Evolutionary conservation across 2,329 filamentous ascomycete genomes (phyloP), one percentile per base, ranked within the genome.

Genomic region (Aspergillus persii): DNA sequence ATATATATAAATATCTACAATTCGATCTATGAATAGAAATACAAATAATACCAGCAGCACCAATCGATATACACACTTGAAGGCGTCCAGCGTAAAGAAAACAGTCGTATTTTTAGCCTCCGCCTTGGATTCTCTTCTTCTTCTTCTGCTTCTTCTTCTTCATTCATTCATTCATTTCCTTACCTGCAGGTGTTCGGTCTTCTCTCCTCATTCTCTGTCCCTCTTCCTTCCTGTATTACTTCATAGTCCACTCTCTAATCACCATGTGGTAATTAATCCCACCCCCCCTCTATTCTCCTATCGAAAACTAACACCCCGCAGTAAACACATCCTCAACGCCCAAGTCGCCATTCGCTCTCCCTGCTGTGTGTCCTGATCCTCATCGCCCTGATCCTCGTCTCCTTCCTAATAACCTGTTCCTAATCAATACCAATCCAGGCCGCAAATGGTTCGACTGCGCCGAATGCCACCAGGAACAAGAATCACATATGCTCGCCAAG

Each of bases 371-470:
- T 78, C 41, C 47, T 49, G 51, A 27, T 53, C 49, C 53, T 12
- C 33, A 18, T 31, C 33, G 23, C 29, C 27, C 44, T 27, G 1
- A 6, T 26, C 36, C 4, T 41, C 18, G 27, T 50, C 23, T 56
- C 18, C 8, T 52, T 23, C 52, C 26, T 23, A 44, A 56, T 53
- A 36, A 44, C 23, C 9, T 39, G 53, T 23, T 23, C 18, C 18
- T 23, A 23, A 23, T 23, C 18, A 23, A 23, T 23, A 23, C 18
- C 18, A 23, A 33, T 46, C 39, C 69, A 94, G 91, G 91, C 82
- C 86, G 87, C 61, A 97, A 96, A 82, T 99, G 96, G 96, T 99
- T 97, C 80, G 95, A 99, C 81, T 99, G 95, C 79, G 90, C 91
- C 65, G 90, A 97, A 75, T 99, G 95, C 80, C 95, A 99, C 79